Base-by-base conservation (phyloP, 2,329 filamentous ascomycete genomes). In the Xylaria sp. region DNA sequence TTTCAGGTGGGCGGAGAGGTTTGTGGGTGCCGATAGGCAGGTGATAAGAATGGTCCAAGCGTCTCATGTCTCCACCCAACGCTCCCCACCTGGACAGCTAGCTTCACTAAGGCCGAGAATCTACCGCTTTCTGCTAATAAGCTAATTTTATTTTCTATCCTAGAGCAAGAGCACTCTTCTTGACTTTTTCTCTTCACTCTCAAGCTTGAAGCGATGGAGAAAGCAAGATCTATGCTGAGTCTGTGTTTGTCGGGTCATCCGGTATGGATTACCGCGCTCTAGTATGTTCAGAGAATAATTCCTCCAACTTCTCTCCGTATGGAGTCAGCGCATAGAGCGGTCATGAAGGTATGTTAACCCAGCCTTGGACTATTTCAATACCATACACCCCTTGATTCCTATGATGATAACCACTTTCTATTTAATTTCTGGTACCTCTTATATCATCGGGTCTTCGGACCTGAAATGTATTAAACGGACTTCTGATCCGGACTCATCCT, bases 361-460 rank as follows among this genome's bases (percentile, higher is more conserved):
- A 71, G 52, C 64, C 12, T 63, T 15, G 63, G 23, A 54, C 51
- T 65, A 20, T 63, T 51, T 66, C 62, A 66, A 51, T 48, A 72
- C 72, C 56, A 57, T 64, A 55, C 69, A 74, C 67, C 66, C 39
- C 31, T 50, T 44, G 72, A 69, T 69, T 73, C 75, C 80, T 76
- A 88, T 94, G 92, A 95, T 94, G 92, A 95, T 87, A 89, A 82
- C 81, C 85, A 86, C 71, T 62, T 83, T 85, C 85, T 84, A 12
- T 82, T 80, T 83, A 82, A 85, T 91, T 94, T 97, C 93, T 97
- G 94, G 94, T 94, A 97, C 94, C 94, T 97, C 94, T 97, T 96
- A 94, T 94, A 89, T 93, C 91, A 96, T 78, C 76, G 90, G 86
- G 86, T 78, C 79, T 84, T 84, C 81, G 79, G 85, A 83, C 79